Evolutionary conservation across 2,329 filamentous ascomycete genomes (phyloP).

Genomic region (Triangularia verruculosa): DNA sequence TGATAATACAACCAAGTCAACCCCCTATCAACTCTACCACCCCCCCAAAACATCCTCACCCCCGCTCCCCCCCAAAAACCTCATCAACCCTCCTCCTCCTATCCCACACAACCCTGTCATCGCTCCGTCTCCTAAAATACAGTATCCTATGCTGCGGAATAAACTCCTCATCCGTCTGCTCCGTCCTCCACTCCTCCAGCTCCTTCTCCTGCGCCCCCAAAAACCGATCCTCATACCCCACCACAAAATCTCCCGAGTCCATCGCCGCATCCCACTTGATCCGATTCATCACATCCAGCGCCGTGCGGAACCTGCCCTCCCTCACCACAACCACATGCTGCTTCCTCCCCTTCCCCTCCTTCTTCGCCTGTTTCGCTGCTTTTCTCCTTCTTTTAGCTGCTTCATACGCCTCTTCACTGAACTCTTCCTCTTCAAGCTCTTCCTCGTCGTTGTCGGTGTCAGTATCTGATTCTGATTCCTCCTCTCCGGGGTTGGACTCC

Average conservation of each 20-base stretch:
- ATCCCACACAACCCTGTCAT: constrained; percentile 56
- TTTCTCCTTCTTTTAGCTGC: background rate
- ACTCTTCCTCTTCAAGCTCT: constrained; percentile 31
- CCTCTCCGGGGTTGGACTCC: constrained; percentile 40
- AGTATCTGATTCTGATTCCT: constrained; percentile 42
- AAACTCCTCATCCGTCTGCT: constrained; percentile 64
- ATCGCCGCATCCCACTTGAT: constrained; percentile 58
- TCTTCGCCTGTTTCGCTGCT: constrained; percentile 14
- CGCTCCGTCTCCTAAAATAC: constrained; percentile 56
- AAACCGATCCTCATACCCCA: constrained; percentile 63
- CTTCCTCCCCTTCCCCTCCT: constrained; percentile 23
- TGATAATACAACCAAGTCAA: too few species aligned
- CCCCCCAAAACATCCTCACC: background rate
- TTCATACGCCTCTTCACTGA: background rate
- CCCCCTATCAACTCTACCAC: background rate
- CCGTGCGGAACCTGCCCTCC: constrained; percentile 50
- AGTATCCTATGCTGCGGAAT: constrained; percentile 63
- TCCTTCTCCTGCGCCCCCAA: constrained; percentile 51
- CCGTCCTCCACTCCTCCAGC: constrained; percentile 56
- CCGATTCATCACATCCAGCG: constrained; percentile 56
- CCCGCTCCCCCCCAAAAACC: constrained; percentile 51
- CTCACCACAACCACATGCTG: constrained; percentile 26
- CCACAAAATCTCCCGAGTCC: constrained; percentile 51
- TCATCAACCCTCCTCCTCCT: constrained; percentile 50
- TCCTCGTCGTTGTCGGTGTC: constrained; percentile 34